A percentile compares a stretch with the other conserved stretches of the same genome.
These are phyloP conservation scores for Yamadazyma membranifaciens DNA, from an alignment of 1,139 yeast species.

Conservation along the genomic window DNA sequence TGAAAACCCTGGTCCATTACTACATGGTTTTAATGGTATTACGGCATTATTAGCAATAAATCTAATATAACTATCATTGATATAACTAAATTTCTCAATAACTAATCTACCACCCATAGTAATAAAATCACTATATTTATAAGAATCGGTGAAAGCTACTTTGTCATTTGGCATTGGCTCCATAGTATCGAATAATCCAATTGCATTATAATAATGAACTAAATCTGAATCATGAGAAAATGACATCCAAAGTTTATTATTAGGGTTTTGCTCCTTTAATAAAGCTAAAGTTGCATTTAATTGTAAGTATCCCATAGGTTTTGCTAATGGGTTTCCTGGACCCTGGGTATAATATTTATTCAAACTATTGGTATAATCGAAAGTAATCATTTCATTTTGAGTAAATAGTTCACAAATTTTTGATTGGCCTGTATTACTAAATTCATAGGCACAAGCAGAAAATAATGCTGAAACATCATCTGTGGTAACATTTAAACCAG, in stretches of 20 bases:
- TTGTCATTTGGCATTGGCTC: constrained; percentile 38
- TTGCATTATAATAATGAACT: constrained; percentile 45
- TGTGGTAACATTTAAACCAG: constrained; percentile 34
- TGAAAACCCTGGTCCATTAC: constrained; percentile 57
- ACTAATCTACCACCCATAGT: constrained; percentile 58
- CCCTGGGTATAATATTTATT: constrained; percentile 47
- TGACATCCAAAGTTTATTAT: constrained; percentile 38
- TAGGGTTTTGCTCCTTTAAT: constrained; percentile 27
- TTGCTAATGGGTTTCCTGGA: constrained; percentile 45
- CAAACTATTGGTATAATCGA: constrained; percentile 45
- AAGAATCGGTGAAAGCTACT: constrained; percentile 59
- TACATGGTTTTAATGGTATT: constrained; percentile 46
- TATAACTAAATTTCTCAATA: constrained; percentile 47
- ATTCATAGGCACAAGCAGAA: constrained; percentile 53
- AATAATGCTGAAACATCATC: constrained; percentile 41
- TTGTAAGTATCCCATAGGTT: constrained; percentile 45
- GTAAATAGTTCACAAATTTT: constrained; percentile 52
- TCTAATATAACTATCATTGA: constrained; percentile 43
- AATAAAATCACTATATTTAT: constrained; percentile 45
- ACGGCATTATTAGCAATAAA: constrained; percentile 57
- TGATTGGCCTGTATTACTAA: constrained; percentile 48
- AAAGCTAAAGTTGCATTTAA: constrained; percentile 48
- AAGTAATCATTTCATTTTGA: constrained; percentile 43
- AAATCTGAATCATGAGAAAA: constrained; percentile 64
- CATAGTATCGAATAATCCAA: constrained; percentile 41